These are phyloP conservation scores for Nitzschia sp. DNA, from an alignment of 108 stramenopile species.

Conservation along the genomic window DNA sequence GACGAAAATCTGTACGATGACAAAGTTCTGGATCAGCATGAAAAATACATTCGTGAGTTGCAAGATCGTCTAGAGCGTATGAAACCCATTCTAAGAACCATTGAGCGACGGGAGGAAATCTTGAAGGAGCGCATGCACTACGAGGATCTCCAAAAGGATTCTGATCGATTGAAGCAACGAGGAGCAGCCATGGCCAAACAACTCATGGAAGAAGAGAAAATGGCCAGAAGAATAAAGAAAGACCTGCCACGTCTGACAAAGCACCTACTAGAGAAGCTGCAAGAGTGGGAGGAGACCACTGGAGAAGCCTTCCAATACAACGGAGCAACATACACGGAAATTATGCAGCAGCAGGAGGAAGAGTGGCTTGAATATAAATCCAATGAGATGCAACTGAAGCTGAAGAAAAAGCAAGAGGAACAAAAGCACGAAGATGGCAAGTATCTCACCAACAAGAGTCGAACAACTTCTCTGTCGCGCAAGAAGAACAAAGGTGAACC, in stretches of 20 bases:
- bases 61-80: conserved; percentile 72
- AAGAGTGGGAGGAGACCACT: conserved; percentile 61
- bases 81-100: conserved; percentile 83
- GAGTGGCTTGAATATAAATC: conserved; percentile 82
- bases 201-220: conserved; percentile 91
- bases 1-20: conserved; percentile 75
- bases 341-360: conserved; percentile 73
- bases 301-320: conserved; percentile 75
- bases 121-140: conserved; percentile 72
- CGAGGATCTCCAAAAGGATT: conserved; percentile 84
- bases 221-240: conserved; percentile 81
- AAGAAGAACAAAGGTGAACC: background rate
- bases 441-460: conserved; percentile 13
- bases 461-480: background rate
- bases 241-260: conserved; percentile 77
- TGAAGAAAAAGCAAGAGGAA: conserved; percentile 74
- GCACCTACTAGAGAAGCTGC: conserved; percentile 57
- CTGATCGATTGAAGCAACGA: conserved; percentile 83
- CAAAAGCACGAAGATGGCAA: conserved; percentile 33
- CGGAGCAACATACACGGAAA: conserved; percentile 57
- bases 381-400: conserved; percentile 59
- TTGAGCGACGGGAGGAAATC: conserved; percentile 84
- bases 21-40: conserved; percentile 79
- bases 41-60: conserved; percentile 64
- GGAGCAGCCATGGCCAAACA: conserved; percentile 81